A percentile compares a stretch with the other conserved stretches of the same genome.
Conservation (phyloP, 2,329 filamentous ascomycete species). For the Fusarium praegraminearum region DNA sequence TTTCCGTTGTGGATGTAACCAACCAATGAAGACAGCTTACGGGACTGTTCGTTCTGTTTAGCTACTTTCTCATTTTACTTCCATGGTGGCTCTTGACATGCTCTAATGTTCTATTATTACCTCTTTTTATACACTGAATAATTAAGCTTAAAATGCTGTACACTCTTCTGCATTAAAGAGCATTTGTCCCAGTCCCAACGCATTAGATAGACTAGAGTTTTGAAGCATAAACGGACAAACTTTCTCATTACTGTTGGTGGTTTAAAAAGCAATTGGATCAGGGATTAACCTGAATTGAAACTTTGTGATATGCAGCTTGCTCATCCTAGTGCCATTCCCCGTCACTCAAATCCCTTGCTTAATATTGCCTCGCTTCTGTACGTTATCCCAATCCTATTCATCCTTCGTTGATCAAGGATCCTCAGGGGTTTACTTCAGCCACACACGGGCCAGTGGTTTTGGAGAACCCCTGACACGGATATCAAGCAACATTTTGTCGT, state of each 20-base stretch:
- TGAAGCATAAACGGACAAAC: neutral
- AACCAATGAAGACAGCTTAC: neutral
- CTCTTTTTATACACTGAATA: neutral
- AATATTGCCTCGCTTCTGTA: constrained; percentile 1
- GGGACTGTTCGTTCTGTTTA: neutral
- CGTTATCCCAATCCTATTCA: constrained; percentile 14
- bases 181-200: no score
- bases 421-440: constrained; percentile 31
- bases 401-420: constrained; percentile 15
- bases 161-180: neutral
- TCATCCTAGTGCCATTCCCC: neutral
- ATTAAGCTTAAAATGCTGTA: neutral
- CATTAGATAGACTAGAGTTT: neutral
- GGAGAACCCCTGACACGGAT: neutral
- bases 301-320: neutral
- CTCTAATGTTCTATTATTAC: neutral
- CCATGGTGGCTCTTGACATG: neutral
- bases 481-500: neutral
- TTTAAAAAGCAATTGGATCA: constrained; percentile 4
- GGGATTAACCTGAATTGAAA: neutral
- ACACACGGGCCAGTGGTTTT: constrained; percentile 19
- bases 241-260: neutral
- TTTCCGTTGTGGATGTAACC: constrained; percentile 24
- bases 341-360: constrained; percentile 1
- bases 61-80: constrained; percentile 8